Percentiles rank a stretch among this genome's conserved stretches.
Evolutionary conservation across 805 yeast genomes (phyloP).

Genomic region (Wickerhamomyces tratensis): DNA sequence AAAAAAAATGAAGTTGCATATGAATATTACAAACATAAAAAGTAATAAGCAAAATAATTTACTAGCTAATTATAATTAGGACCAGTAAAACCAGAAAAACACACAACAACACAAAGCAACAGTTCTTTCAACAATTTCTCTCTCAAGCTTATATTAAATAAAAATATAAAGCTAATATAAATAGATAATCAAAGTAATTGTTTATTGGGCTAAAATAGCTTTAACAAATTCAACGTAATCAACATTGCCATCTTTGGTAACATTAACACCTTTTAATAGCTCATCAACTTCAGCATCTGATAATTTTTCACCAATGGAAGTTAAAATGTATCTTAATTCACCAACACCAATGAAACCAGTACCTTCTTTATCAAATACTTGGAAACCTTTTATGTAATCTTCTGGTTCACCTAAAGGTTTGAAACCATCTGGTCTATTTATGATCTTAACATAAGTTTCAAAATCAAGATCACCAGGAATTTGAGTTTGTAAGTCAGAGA

Average conservation of each 20-base stretch:
- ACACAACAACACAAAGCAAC: too few species aligned
- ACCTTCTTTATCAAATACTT: slow-evolving; percentile 92
- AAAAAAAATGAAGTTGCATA: too few species aligned
- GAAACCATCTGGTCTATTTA: slow-evolving; percentile 83
- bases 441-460: slow-evolving; percentile 65
- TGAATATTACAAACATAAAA: too few species aligned
- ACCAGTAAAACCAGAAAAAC: too few species aligned
- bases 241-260: slow-evolving; percentile 88
- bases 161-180: too few species aligned
- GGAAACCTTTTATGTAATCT: slow-evolving; percentile 92
- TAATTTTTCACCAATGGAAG: slow-evolving; percentile 92
- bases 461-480: slow-evolving; percentile 43
- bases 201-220: slow-evolving; percentile 79
- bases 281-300: slow-evolving; percentile 91
- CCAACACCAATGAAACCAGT: slow-evolving; percentile 97
- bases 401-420: slow-evolving; percentile 76
- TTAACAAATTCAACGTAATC: slow-evolving; percentile 94
- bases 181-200: background rate
- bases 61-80: too few species aligned
- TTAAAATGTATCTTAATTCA: slow-evolving; percentile 87
- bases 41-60: too few species aligned
- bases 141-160: too few species aligned
- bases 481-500: slow-evolving; percentile 43
- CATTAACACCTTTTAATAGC: slow-evolving; percentile 87
- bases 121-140: too few species aligned